Percentiles rank a stretch among this genome's conserved stretches.
These are phyloP conservation scores for Populus pruinosa DNA, from an alignment of 345 rosid species.

Conservation along the genomic window DNA sequence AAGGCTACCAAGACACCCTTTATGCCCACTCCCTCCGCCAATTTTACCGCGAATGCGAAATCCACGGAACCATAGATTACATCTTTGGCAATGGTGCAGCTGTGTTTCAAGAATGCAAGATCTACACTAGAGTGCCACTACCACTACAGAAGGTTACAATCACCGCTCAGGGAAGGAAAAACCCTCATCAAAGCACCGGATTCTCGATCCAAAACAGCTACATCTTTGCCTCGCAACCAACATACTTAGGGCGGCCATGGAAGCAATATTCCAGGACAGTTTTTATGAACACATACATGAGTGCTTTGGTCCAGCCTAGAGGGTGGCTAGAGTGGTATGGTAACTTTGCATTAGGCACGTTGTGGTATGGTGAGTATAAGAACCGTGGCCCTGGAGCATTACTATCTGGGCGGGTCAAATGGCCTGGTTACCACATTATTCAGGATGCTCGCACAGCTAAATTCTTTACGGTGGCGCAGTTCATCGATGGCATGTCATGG, in stretches of 20 bases:
- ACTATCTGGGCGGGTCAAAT: constrained; percentile 13
- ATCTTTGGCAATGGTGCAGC: constrained; percentile 35
- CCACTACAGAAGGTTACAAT: constrained; percentile 30
- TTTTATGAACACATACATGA: constrained; percentile 22
- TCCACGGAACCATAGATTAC: constrained; percentile 31
- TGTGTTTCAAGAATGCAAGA: constrained; percentile 24
- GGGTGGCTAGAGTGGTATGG: constrained; percentile 36
- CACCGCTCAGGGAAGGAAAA: constrained; percentile 28
- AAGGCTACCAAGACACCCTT: constrained; percentile 29
- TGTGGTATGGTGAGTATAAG: constrained; percentile 30
- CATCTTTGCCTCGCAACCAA: constrained; percentile 23
- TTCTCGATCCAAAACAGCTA: constrained; percentile 26
- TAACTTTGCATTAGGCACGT: constrained; percentile 21
- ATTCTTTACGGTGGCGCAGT: constrained; percentile 16
- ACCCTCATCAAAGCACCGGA: constrained; percentile 27
- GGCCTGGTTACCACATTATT: constrained; percentile 29
- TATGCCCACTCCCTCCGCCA: constrained; percentile 31
- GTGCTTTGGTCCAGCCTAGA: constrained; percentile 21
- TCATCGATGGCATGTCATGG: constrained; percentile 30
- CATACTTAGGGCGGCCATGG: constrained; percentile 31
- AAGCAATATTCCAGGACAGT: constrained; percentile 29
- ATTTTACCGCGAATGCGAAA: constrained; percentile 26
- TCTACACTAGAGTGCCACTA: constrained; percentile 26
- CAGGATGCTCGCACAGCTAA: constrained; percentile 16
- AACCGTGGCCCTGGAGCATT: constrained; percentile 26